Base-by-base conservation (phyloP, 2,329 filamentous ascomycete genomes). In the Cordyceps farinosa region DNA sequence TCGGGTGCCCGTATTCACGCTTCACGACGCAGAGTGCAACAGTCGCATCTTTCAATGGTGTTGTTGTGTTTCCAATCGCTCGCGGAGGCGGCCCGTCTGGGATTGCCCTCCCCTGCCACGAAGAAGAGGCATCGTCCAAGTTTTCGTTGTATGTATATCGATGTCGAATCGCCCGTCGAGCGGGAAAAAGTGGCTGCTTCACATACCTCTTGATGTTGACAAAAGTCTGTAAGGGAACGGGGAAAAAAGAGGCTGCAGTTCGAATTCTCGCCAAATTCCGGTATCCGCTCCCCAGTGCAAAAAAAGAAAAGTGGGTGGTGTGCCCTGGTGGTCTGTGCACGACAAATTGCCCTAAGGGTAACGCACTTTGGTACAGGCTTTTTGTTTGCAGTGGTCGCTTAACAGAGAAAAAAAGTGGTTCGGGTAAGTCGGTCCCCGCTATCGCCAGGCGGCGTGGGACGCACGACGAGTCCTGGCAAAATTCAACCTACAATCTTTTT, bases 101-200 rank as follows among this genome's bases (percentile, higher is more conserved):
- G 85, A 88, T 87, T 88, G 83, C 82, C 84, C 80, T 81, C 81
- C 80, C 77, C 82, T 75, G 83, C 83, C 84, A 82, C 82, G 74
- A 76, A 78, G 73, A 78, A 74, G 63, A 77, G 74, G 75, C 74
- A 76, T 79, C 70, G 72, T 76, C 75, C 76, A 74, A 69, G 67
- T 74, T 71, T 47, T 61, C 36, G 40, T 27, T 48, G 15, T 45
- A 10, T 15, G 29, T 55, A 51, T 62, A 10, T 62, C 44, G 30
- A 69, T 69, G 69, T 71, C 69, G 68, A 68, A 66, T 72, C 72
- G 73, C 73, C 69, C 59, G 40, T 67, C 68, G 66, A 68, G 69
- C 65, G 61, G 65, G 61, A 63, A 61, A 45, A 52, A 61, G 60
- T 59, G 63, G 66, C 40, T 61, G 30, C 40, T 61, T 69, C 71